Percentiles rank a stretch among this genome's conserved stretches.
Evolutionary conservation across 23 red algal species (phyloP).

Genomic region (Gracilariopsis chorda): DNA sequence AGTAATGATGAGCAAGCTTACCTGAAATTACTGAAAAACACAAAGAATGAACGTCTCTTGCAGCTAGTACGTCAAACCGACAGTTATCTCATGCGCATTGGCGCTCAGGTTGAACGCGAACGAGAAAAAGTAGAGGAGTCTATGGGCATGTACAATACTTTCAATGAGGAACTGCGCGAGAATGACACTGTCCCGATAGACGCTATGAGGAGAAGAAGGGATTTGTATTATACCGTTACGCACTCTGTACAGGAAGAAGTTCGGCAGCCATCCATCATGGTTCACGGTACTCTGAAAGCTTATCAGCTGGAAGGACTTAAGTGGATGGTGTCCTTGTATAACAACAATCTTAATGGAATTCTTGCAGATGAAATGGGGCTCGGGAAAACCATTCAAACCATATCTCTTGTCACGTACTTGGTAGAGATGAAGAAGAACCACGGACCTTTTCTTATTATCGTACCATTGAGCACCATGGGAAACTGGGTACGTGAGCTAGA

Average conservation of each 20-base stretch:
- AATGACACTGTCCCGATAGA: constrained; percentile 27
- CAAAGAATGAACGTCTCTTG: constrained; percentile 94
- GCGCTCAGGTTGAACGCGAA: constrained; percentile 73
- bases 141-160: constrained; percentile 13
- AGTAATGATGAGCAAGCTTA: constrained; percentile 96
- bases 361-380: constrained; percentile 99
- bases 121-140: constrained; percentile 29
- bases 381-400: constrained; percentile 98
- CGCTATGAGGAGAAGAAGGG: constrained; percentile 55
- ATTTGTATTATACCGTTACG: constrained; percentile 88
- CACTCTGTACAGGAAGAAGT: constrained; percentile 87
- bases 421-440: constrained; percentile 81
- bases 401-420: constrained; percentile 86
- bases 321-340: constrained; percentile 97
- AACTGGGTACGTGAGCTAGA: constrained; percentile 96
- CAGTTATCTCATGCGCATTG: constrained; percentile 86
- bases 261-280: constrained; percentile 78
- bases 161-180: constrained; percentile 43
- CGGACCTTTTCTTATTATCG: constrained; percentile 93
- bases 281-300: constrained; percentile 85
- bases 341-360: constrained; percentile 97
- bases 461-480: constrained; percentile 90
- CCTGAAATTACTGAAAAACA: constrained; percentile 83
- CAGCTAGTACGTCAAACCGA: constrained; percentile 91
- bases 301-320: constrained; percentile 93